Conservation (phyloP, 441 rosid species). For the Erysimum cheiri region DNA sequence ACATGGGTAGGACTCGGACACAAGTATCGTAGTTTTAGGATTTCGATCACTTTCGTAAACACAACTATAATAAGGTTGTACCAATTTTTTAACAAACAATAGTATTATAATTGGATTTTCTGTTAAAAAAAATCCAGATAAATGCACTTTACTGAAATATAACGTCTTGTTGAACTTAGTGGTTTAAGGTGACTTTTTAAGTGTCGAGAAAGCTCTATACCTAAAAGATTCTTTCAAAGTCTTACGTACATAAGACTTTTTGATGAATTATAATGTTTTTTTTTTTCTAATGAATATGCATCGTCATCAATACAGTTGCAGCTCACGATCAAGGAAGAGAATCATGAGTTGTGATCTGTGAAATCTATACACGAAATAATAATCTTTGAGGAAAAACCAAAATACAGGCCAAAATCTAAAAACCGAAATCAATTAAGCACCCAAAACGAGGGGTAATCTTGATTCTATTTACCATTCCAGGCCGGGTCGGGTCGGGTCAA, state of each 20-base stretch:
- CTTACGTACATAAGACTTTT: conserved; percentile 1
- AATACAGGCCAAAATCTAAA: neutral
- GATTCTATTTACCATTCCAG: too few species aligned
- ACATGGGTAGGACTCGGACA: conserved; percentile 35
- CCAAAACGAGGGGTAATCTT: neutral
- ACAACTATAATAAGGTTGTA: neutral
- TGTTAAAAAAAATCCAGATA: neutral
- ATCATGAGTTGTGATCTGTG: neutral
- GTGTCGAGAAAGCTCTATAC: neutral
- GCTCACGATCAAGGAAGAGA: neutral
- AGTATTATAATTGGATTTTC: neutral
- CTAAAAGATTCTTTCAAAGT: neutral
- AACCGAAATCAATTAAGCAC: neutral
- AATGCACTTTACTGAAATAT: conserved; percentile 19
- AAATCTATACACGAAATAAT: neutral
- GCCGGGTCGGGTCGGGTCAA: conserved; percentile 16
- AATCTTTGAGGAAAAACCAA: neutral
- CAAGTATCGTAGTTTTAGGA: conserved; percentile 5
- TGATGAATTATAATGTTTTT: neutral
- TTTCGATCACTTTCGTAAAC: neutral
- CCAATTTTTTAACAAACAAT: neutral
- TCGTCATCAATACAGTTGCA: neutral
- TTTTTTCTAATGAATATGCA: neutral
- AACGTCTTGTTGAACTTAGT: neutral
- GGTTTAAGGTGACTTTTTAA: neutral